These are phyloP conservation scores for Leccinum solheimii DNA, from an alignment of 1,284 basidiomycete genomes.

Conservation along the genomic window DNA sequence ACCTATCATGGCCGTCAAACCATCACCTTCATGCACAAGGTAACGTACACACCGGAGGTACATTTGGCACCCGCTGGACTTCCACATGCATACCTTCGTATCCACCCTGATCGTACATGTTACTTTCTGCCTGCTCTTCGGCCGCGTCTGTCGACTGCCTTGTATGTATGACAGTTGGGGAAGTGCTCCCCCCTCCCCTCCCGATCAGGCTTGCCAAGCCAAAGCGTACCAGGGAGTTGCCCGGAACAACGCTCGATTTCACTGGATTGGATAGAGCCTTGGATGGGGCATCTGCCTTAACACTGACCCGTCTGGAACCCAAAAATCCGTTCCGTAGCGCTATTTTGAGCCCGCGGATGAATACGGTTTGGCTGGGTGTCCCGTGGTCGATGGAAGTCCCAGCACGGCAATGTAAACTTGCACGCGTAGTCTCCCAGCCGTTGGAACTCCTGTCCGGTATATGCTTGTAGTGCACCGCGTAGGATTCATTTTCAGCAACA, in stretches of 20 bases:
- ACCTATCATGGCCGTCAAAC: neutral
- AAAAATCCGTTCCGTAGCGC: neutral
- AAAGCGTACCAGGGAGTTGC: too few species aligned
- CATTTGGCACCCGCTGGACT: neutral
- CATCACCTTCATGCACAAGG: neutral
- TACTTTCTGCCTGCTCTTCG: neutral
- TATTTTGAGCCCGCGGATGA: neutral
- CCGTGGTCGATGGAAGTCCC: neutral
- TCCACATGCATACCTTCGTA: neutral
- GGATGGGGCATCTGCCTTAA: neutral
- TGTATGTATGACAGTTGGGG: too few species aligned
- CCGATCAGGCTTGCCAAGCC: too few species aligned
- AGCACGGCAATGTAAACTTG: neutral
- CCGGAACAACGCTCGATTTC: too few species aligned
- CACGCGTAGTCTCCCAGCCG: too few species aligned
- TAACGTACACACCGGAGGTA: neutral
- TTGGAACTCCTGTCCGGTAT: too few species aligned
- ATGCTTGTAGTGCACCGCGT: too few species aligned
- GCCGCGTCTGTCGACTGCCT: neutral
- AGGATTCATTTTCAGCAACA: too few species aligned
- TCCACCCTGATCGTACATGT: too few species aligned
- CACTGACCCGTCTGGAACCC: neutral
- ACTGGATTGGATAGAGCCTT: too few species aligned
- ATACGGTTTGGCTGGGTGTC: neutral
- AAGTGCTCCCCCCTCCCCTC: too few species aligned